phyloP scores from a whole-genome alignment of 495 filamentous ascomycete species.

The Amorphotheca resinae region DNA sequence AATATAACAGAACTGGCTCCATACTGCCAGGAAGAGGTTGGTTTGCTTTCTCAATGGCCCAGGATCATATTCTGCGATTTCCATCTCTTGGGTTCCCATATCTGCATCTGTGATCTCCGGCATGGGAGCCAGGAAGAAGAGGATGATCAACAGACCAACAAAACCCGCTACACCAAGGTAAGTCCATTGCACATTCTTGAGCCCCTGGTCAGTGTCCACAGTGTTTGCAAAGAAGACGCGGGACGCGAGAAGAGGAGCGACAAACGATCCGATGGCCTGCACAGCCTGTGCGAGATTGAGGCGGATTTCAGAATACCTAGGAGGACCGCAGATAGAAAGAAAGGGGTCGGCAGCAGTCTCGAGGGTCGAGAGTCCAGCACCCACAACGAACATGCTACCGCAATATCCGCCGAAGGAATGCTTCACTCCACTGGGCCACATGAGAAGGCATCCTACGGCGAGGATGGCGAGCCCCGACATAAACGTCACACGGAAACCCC shows the following conservation, averaged over 20 bases:
- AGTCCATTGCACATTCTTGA: conserved; percentile 58
- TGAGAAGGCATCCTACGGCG: conserved; percentile 45
- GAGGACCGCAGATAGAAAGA: conserved; percentile 48
- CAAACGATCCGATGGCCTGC: conserved; percentile 51
- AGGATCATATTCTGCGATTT: conserved; percentile 22
- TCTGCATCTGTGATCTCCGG: conserved; percentile 68
- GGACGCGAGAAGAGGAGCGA: conserved; percentile 52
- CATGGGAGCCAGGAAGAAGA: conserved; percentile 54
- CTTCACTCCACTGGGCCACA: conserved; percentile 45
- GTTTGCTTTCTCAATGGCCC: conserved; percentile 48
- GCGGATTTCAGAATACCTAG: conserved; percentile 54
- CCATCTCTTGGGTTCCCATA: conserved; percentile 44
- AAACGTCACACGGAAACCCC: conserved; percentile 40
- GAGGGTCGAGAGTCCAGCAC: conserved; percentile 54
- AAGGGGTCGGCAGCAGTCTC: conserved; percentile 60
- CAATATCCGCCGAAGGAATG: conserved; percentile 58
- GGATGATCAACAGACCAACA: conserved; percentile 47
- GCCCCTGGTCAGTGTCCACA: conserved; percentile 32
- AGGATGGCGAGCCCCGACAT: conserved; percentile 44
- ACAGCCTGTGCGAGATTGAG: conserved; percentile 56
- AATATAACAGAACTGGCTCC: conserved; percentile 59
- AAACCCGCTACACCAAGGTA: conserved; percentile 65
- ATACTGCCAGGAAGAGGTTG: conserved; percentile 53
- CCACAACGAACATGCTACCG: conserved; percentile 58
- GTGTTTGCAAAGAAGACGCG: conserved; percentile 52